Conservation (phyloP, 768 basidiomycete genomes). For the Tylopilus sp. region DNA sequence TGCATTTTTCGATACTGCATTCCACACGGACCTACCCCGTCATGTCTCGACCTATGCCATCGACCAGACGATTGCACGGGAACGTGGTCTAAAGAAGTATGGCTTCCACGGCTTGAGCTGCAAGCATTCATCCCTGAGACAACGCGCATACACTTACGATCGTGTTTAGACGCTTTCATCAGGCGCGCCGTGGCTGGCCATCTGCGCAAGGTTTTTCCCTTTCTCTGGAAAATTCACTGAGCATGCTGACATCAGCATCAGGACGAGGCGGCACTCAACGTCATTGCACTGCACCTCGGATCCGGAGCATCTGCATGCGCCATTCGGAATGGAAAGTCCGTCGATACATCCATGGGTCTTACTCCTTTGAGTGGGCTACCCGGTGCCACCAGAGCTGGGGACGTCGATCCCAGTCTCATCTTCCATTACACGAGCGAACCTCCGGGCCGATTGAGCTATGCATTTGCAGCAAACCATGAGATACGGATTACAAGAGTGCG, state of each 20-base stretch:
- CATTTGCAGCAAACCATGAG: slow-evolving; percentile 41
- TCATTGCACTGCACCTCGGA: slow-evolving; percentile 85
- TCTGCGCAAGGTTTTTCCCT: slow-evolving; percentile 46
- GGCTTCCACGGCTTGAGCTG: slow-evolving; percentile 89
- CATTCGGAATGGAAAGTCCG: slow-evolving; percentile 66
- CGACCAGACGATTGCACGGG: slow-evolving; percentile 53
- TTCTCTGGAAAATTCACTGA: not conserved
- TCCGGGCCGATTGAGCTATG: slow-evolving; percentile 48
- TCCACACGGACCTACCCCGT: slow-evolving; percentile 71
- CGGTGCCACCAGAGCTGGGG: slow-evolving; percentile 83
- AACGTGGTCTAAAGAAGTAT: slow-evolving; percentile 78
- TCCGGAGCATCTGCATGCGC: slow-evolving; percentile 87
- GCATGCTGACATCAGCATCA: slow-evolving; percentile 14
- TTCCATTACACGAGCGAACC: slow-evolving; percentile 71
- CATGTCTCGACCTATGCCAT: slow-evolving; percentile 83
- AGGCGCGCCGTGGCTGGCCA: slow-evolving; percentile 56
- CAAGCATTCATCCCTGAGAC: slow-evolving; percentile 20
- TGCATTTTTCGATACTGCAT: slow-evolving; percentile 87
- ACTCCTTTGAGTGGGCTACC: slow-evolving; percentile 85
- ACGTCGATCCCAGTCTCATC: slow-evolving; percentile 81
- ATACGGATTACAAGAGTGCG: slow-evolving; percentile 52
- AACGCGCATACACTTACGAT: not conserved
- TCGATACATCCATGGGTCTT: slow-evolving; percentile 91
- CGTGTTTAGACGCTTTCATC: slow-evolving; percentile 58
- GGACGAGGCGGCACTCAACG: slow-evolving; percentile 51